Percentiles rank a stretch among this genome's conserved stretches.
phyloP scores from a whole-genome alignment of 208 protist genomes.

The Trichomonas vaginalis region DNA sequence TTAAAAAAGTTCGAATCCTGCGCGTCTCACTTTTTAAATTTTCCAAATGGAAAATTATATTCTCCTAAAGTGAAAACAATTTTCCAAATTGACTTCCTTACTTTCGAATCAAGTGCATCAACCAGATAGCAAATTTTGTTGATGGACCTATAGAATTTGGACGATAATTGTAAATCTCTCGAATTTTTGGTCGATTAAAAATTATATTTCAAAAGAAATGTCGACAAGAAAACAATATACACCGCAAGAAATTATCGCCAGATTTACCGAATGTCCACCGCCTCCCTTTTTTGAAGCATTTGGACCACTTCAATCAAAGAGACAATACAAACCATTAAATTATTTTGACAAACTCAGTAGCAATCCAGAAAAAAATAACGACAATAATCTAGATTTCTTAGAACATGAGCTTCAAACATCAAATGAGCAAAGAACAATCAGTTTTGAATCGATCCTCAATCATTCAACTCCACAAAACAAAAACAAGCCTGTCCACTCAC shows the following conservation, averaged over 20 bases:
- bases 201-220: background rate
- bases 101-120: no score
- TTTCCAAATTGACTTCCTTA: no score
- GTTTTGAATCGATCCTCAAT: background rate
- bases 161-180: no score
- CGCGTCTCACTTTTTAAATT: no score
- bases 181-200: no score
- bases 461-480: background rate
- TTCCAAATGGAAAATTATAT: no score
- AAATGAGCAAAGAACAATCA: background rate
- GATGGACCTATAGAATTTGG: no score
- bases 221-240: background rate
- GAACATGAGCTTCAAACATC: background rate
- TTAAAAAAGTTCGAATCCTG: no score
- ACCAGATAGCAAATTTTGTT: no score
- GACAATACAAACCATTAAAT: background rate
- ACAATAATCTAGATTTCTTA: background rate
- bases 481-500: background rate
- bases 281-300: background rate
- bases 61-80: no score
- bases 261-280: background rate
- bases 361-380: background rate
- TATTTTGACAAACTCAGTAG: background rate
- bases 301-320: background rate
- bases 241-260: background rate